These are phyloP conservation scores for Monosporascus sp. DNA, from an alignment of 2,329 filamentous ascomycete species.

Conservation along the genomic window DNA sequence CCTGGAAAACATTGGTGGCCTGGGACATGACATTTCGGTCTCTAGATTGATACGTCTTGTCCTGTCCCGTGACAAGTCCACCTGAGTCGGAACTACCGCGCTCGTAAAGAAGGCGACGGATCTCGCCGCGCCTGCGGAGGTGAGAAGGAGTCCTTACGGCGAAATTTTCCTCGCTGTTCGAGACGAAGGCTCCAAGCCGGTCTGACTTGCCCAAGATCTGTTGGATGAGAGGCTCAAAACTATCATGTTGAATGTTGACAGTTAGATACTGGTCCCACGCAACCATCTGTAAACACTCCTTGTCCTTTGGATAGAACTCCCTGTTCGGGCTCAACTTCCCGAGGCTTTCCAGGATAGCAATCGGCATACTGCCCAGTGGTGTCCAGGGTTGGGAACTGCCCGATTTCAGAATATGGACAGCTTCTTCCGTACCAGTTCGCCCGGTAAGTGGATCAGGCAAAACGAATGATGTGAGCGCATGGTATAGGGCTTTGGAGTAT, in stretches of 20 bases:
- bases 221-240: constrained; percentile 22
- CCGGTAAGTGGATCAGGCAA: constrained; percentile 52
- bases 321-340: constrained; percentile 23
- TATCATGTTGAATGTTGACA: constrained; percentile 34
- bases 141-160: constrained; percentile 1
- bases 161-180: rapidly evolving
- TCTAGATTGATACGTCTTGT: constrained; percentile 13
- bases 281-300: constrained; percentile 28
- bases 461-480: constrained; percentile 54
- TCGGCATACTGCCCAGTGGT: constrained; percentile 12
- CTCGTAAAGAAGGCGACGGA: constrained; percentile 14
- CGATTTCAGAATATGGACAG: constrained; percentile 43
- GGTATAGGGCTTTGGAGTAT: constrained; percentile 50
- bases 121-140: constrained; percentile 14
- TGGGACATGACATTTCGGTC: constrained; percentile 7
- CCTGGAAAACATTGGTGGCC: constrained; percentile 11
- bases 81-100: constrained; percentile 1
- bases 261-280: constrained; percentile 30
- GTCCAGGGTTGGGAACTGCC: constrained; percentile 46
- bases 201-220: constrained; percentile 26
- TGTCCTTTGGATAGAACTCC: constrained; percentile 31
- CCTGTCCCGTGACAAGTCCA: constrained; percentile 2
- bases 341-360: constrained; percentile 14
- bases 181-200: constrained; percentile 17
- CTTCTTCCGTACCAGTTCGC: constrained; percentile 57